phyloP scores from a whole-genome alignment of 2,329 filamentous ascomycete species.

The Pestalotiopsis sp. region DNA sequence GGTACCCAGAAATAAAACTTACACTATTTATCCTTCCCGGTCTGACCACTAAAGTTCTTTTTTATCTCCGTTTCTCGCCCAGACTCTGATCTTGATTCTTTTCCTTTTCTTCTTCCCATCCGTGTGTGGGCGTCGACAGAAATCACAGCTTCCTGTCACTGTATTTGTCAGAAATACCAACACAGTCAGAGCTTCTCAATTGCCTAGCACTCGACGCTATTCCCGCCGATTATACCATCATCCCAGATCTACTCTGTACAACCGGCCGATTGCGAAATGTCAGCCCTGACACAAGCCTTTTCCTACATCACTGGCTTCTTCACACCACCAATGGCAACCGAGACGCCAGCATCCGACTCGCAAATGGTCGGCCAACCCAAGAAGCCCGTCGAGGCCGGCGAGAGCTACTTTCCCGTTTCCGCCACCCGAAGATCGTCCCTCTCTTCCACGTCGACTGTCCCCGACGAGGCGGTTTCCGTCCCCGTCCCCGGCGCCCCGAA shows the following conservation, averaged over 20 bases:
- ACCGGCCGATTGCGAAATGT: slow-evolving; percentile 4
- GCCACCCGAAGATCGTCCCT: slow-evolving; percentile 13
- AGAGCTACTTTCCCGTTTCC: slow-evolving; percentile 16
- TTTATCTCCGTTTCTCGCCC: background rate
- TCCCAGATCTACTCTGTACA: background rate
- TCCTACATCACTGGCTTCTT: slow-evolving; percentile 14
- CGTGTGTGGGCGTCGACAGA: background rate
- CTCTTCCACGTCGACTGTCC: slow-evolving; percentile 18
- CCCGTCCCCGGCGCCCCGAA: slow-evolving; percentile 14
- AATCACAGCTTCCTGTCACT: too few species aligned
- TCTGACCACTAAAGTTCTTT: background rate
- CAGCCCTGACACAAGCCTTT: slow-evolving; percentile 12
- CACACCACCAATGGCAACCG: background rate
- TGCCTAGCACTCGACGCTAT: too few species aligned
- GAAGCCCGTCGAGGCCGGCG: slow-evolving; percentile 11
- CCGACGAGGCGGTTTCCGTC: slow-evolving; percentile 23
- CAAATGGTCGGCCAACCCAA: background rate
- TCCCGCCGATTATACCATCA: background rate
- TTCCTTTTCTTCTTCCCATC: background rate
- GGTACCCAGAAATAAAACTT: background rate
- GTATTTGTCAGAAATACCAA: too few species aligned
- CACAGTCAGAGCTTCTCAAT: too few species aligned
- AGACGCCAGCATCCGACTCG: background rate
- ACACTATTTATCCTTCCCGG: background rate
- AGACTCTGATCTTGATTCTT: background rate